These are phyloP conservation scores for Phytophthora boehmeriae DNA, from an alignment of 352 stramenopile species.

Conservation along the genomic window DNA sequence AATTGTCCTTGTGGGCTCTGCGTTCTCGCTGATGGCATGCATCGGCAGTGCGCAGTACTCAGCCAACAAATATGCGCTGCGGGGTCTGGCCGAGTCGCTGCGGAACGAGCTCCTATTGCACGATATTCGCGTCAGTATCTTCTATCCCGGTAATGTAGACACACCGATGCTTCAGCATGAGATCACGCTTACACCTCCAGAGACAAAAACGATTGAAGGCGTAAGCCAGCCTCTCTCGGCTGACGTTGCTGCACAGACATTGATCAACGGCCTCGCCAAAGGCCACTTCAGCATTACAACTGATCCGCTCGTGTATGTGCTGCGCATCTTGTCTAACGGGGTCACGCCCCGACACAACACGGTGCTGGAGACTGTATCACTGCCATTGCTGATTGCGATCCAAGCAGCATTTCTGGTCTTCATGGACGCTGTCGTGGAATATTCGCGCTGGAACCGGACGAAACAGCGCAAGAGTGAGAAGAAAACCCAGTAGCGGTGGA, in stretches of 20 bases:
- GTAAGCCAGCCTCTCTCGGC: conserved; percentile 26
- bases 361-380: conserved; percentile 38
- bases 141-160: conserved; percentile 57
- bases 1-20: conserved; percentile 55
- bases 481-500: conserved; percentile 20
- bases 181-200: conserved; percentile 38
- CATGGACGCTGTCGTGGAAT: conserved; percentile 49
- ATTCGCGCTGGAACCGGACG: conserved; percentile 29
- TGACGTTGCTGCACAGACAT: conserved; percentile 35
- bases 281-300: conserved; percentile 64
- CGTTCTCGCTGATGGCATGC: conserved; percentile 50
- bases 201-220: conserved; percentile 53
- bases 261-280: conserved; percentile 43
- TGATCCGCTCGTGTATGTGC: conserved; percentile 46
- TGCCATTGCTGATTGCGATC: conserved; percentile 41
- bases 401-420: conserved; percentile 43
- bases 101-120: conserved; percentile 51
- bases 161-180: conserved; percentile 47
- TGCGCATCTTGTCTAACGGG: conserved; percentile 54
- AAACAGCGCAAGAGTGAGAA: conserved; percentile 23
- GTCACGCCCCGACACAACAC: conserved; percentile 49
- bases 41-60: conserved; percentile 52
- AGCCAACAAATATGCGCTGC: conserved; percentile 57
- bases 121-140: conserved; percentile 46
- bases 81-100: conserved; percentile 58